These are phyloP conservation scores for Lipomyces yamanashiensis DNA, from an alignment of 805 yeast genomes.

Conservation along the genomic window DNA sequence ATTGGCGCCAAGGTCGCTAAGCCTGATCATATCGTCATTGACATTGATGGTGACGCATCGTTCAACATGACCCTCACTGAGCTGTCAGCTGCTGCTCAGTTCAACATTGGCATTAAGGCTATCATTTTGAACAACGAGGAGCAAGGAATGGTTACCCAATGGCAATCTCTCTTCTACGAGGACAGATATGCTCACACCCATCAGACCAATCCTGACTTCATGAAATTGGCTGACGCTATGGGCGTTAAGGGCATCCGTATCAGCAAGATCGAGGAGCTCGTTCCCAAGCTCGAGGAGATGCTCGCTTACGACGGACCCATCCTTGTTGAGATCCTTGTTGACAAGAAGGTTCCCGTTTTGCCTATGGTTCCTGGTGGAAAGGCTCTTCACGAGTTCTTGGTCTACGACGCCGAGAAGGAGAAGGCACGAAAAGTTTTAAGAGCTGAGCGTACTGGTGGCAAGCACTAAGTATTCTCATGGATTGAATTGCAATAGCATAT, in stretches of 20 bases:
- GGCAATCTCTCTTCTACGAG: conserved; percentile 97
- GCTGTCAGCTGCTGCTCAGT: conserved; percentile 92
- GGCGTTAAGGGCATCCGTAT: conserved; percentile 83
- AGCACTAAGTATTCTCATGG: conserved; percentile 7
- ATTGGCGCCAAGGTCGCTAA: conserved; percentile 97
- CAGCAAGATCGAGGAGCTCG: conserved; percentile 67
- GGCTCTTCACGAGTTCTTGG: conserved; percentile 89
- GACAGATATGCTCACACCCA: conserved; percentile 98
- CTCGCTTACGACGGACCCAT: conserved; percentile 82
- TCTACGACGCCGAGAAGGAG: conserved; percentile 83
- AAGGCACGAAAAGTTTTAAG: conserved; percentile 48
- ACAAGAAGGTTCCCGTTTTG: conserved; percentile 89
- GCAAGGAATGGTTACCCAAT: conserved; percentile 99
- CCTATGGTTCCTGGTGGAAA: conserved; percentile 99
- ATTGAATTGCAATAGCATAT: background rate
- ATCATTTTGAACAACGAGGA: conserved; percentile 94
- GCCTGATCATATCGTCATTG: conserved; percentile 94
- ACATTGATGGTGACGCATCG: conserved; percentile 99
- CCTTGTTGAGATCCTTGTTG: conserved; percentile 86
- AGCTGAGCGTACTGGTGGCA: conserved; percentile 30
- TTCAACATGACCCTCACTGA: conserved; percentile 97
- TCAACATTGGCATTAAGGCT: conserved; percentile 85
- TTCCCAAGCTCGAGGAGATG: conserved; percentile 64
- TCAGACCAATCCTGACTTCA: conserved; percentile 91
- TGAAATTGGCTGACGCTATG: conserved; percentile 93